Base-by-base conservation (phyloP, 768 basidiomycete genomes). In the Agaricus sinodeliciosus region DNA sequence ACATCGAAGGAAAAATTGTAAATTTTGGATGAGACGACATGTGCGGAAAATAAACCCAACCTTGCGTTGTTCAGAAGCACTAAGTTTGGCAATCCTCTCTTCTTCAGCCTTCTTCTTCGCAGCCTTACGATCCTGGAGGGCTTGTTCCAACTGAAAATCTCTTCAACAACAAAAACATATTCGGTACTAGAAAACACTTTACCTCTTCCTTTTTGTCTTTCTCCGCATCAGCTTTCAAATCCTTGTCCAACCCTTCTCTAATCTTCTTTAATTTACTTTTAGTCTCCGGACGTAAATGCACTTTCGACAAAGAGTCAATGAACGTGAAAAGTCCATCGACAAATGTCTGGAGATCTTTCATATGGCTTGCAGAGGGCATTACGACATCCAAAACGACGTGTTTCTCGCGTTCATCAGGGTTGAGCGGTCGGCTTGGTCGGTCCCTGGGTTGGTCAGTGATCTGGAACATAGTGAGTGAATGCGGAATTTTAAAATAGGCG, bases 391-490 rank as follows among this genome's bases (percentile, higher is more conserved):
- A 75, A 48, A 90, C 77, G 61, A 95, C 74, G 59, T 86, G 90
- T 62, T 91, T 89, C 60, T 81, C 75, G 55, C 78, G 77, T 40
- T 80, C 67, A 44, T 73, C 67, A 36, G 79, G 65, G 4, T 77
- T 61, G 40, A 84, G 54, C 0, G 81, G 77, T 2, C 69, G 64
- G 0, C 61, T 55, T 1, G 94, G 94, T 50, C 87, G 82, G 19
- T 76, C 74, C 48, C 83, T 74, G 7, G 93, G 90, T 62, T 92
- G 89, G 72, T 96, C 94, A 22, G 93, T 91, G 49, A 93, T 78
- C 81, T 84, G 58, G 31, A 3, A 27, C 44, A 31, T 9, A 49
- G 15, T 27, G 49, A 37, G 43, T 52, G 44, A 52, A 51, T 27
- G 43, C 22, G 41, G 26, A 25, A 9, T n/a, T 35, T 34, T 36